Evolutionary conservation across 2,329 filamentous ascomycete species (phyloP), one percentile per base, ranked within the genome.

Genomic region (Epichloe hybrida): DNA sequence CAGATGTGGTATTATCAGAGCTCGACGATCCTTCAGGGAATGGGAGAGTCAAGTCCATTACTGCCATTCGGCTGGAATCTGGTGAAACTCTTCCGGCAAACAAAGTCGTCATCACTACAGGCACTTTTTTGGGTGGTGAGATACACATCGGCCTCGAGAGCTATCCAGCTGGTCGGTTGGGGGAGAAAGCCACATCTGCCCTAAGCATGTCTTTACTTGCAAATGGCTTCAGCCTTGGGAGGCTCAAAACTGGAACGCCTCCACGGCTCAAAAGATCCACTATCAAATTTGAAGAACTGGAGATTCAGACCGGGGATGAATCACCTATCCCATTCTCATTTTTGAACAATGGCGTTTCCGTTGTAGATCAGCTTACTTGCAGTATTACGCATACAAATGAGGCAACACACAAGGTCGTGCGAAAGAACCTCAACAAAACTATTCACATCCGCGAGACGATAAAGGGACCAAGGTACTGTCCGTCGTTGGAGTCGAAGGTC

Each of bases 171-270:
- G 93, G 93, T 1, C 81, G 93, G 8, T 89, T 98, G 73, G 93
- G 93, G 11, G 93, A 98, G 69, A 87, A 87, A 21, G 90, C 93
- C 0, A 96, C 93, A 0, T 88, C 88, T 61, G 91, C 91, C 0
- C 70, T 98, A 50, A 96, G 90, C 73, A 93, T 90, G 63, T 96
- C 90, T 4, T 72, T 98, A 41, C 79, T 78, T 53, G 86, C 91
- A 49, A 90, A 91, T 2, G 93, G 93, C 1, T 96, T 98, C 63
- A 78, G 85, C 59, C 72, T 98, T 15, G 93, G 93, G 31, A 80
- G 93, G 53, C 68, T 98, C 49, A 98, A 98, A 75, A 98, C 93
- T 0, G 93, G 93, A 13, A 98, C 93, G 5, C 93, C 93, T 93
- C 93, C 93, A 21, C 81, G 93, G 27, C 72, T 98, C 50, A 86